Evolutionary conservation across 1,284 basidiomycete genomes (phyloP).

Genomic region (Trichosporon asahii): DNA sequence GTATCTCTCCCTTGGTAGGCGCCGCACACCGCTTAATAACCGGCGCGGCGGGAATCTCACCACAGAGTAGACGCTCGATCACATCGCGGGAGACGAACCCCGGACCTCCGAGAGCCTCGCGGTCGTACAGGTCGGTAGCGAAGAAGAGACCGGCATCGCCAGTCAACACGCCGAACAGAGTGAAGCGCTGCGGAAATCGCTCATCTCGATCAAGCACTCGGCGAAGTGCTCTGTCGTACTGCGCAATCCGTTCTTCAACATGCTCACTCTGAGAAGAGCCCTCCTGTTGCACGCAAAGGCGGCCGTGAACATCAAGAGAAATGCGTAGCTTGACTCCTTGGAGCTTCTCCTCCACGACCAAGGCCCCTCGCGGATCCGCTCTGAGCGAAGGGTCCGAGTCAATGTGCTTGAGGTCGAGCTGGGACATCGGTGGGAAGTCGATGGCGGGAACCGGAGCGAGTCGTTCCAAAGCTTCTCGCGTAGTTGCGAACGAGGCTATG

Average conservation of each 20-base stretch:
- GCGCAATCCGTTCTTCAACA: no score
- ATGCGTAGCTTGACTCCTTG: background rate
- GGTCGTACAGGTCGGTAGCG: background rate
- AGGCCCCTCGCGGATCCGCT: background rate
- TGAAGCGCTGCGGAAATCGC: background rate
- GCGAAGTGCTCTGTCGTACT: background rate
- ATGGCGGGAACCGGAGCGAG: background rate
- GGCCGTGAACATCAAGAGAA: background rate
- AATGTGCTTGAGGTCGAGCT: background rate
- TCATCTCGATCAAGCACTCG: background rate
- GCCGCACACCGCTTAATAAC: background rate
- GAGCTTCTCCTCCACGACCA: background rate
- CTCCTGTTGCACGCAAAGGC: background rate
- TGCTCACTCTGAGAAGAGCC: background rate
- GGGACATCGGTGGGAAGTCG: background rate
- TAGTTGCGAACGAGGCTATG: background rate
- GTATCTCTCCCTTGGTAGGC: background rate
- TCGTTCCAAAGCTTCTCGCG: background rate
- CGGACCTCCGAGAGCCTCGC: no score
- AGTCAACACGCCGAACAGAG: background rate
- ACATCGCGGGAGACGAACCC: background rate
- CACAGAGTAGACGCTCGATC: background rate
- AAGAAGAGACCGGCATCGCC: background rate
- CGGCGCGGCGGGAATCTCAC: background rate
- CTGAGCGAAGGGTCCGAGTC: no score